phyloP scores from a whole-genome alignment of 2,329 filamentous ascomycete genomes.

The Lasiodiplodia citricola region DNA sequence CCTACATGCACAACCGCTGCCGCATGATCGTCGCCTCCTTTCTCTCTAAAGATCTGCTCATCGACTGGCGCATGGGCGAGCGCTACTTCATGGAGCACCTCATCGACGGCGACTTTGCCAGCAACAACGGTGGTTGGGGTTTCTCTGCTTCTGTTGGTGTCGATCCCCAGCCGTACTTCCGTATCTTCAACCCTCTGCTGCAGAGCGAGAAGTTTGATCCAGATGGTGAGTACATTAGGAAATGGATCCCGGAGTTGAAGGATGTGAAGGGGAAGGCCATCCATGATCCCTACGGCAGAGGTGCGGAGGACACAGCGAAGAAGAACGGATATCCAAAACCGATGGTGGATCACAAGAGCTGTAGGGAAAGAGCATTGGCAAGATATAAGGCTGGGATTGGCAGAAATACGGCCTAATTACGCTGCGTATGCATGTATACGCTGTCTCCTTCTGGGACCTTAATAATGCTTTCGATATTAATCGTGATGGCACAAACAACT shows the following conservation, averaged over 20 bases:
- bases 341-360: slow-evolving; percentile 75
- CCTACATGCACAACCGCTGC: slow-evolving; percentile 84
- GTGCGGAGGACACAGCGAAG: slow-evolving; percentile 63
- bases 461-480: background rate
- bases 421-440: background rate
- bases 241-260: slow-evolving; percentile 79
- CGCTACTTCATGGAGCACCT: slow-evolving; percentile 81
- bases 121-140: slow-evolving; percentile 75
- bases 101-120: slow-evolving; percentile 80
- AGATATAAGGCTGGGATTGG: slow-evolving; percentile 72
- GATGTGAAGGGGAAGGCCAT: slow-evolving; percentile 70
- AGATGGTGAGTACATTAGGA: slow-evolving; percentile 78
- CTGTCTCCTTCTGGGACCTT: background rate
- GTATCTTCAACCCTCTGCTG: slow-evolving; percentile 84
- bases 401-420: slow-evolving; percentile 50
- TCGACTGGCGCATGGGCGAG: slow-evolving; percentile 86
- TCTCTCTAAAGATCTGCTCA: slow-evolving; percentile 76
- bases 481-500: background rate
- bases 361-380: slow-evolving; percentile 69
- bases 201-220: slow-evolving; percentile 88
- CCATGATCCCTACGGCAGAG: slow-evolving; percentile 78
- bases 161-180: slow-evolving; percentile 87
- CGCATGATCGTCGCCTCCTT: slow-evolving; percentile 87
- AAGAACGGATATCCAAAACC: slow-evolving; percentile 74
- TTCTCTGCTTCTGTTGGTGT: slow-evolving; percentile 72